phyloP scores from a whole-genome alignment of 345 rosid species.

The Reutealis trisperma region DNA sequence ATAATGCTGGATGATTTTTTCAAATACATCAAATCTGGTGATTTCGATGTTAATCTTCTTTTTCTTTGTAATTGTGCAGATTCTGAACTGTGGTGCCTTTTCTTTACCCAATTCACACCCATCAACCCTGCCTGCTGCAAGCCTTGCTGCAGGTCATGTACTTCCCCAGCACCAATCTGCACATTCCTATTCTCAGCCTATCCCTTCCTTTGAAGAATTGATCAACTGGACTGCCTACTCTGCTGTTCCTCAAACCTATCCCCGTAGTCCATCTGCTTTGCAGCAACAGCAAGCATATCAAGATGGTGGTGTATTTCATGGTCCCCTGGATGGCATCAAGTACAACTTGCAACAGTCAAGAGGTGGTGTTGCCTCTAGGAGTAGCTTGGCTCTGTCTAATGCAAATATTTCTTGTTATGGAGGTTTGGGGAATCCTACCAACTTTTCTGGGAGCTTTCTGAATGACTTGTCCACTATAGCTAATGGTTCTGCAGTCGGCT shows the following conservation, averaged over 20 bases:
- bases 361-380: slow-evolving; percentile 17
- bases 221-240: slow-evolving; percentile 18
- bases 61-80: slow-evolving; percentile 25
- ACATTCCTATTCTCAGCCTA: slow-evolving; percentile 24
- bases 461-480: slow-evolving; percentile 19
- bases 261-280: slow-evolving; percentile 26
- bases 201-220: slow-evolving; percentile 15
- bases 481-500: slow-evolving; percentile 19
- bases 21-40: background rate
- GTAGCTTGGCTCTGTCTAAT: slow-evolving; percentile 27
- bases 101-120: slow-evolving; percentile 19
- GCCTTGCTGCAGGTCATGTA: slow-evolving; percentile 10
- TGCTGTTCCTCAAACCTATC: slow-evolving; percentile 25
- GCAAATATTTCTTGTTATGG: slow-evolving; percentile 27
- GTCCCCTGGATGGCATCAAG: slow-evolving; percentile 30
- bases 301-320: slow-evolving; percentile 22
- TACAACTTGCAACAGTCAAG: slow-evolving; percentile 17
- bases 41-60: background rate
- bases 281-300: slow-evolving; percentile 29
- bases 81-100: slow-evolving; percentile 23
- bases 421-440: slow-evolving; percentile 26
- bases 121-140: slow-evolving; percentile 19
- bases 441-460: slow-evolving; percentile 26
- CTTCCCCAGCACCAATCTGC: slow-evolving; percentile 19
- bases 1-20: background rate